phyloP scores from a whole-genome alignment of 2,329 filamentous ascomycete species.

The Cordyceps farinosa region DNA sequence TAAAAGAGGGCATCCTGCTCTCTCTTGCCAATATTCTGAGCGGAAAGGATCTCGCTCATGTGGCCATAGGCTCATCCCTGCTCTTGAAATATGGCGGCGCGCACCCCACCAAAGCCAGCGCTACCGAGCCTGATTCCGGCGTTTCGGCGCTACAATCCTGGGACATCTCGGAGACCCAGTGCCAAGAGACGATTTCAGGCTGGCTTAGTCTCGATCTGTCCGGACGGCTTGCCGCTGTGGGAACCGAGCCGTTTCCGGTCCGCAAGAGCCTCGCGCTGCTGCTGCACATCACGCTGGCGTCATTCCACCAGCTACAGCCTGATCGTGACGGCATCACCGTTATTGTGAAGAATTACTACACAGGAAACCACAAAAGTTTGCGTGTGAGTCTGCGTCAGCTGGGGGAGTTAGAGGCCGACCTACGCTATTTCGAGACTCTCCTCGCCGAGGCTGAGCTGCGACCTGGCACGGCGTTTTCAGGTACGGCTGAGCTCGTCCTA shows the following conservation, averaged over 20 bases:
- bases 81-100: neutral
- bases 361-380: neutral
- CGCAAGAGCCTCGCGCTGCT: conserved; percentile 2
- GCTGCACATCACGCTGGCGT: neutral
- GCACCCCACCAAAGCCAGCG: neutral
- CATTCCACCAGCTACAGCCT: neutral
- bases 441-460: neutral
- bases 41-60: neutral
- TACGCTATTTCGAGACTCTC: neutral
- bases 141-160: neutral
- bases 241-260: neutral
- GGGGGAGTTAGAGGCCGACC: neutral
- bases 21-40: neutral
- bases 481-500: neutral
- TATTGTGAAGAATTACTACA: neutral
- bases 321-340: neutral
- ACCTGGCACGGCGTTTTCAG: neutral
- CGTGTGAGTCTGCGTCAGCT: neutral
- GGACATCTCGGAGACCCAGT: neutral
- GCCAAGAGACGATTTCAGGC: neutral
- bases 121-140: neutral
- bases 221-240: neutral
- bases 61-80: neutral
- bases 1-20: neutral
- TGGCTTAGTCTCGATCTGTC: neutral